Evolutionary conservation across 164 flowering plant genomes (phyloP).

Genomic region (Nymphaea thermarum): DNA sequence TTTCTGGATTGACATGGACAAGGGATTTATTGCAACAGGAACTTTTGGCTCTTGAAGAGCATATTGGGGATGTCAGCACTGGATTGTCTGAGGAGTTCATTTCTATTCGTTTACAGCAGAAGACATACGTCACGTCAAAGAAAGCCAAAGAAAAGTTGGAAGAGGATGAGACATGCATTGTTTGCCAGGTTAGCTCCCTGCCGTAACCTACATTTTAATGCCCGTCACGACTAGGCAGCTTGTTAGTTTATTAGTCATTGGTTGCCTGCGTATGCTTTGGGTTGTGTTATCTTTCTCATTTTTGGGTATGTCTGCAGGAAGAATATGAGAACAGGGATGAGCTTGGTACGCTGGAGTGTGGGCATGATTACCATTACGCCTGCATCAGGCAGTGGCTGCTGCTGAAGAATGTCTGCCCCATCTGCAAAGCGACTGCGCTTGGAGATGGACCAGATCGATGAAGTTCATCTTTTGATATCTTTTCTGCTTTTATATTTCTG

Average conservation of each 20-base stretch:
- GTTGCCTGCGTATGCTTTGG: background rate
- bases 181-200: background rate
- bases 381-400: slow-evolving; percentile 78
- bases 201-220: background rate
- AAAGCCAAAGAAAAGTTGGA: background rate
- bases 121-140: background rate
- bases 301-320: slow-evolving; percentile 19
- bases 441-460: background rate
- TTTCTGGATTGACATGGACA: background rate
- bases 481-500: background rate
- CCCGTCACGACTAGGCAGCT: background rate
- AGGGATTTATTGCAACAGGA: slow-evolving; percentile 28
- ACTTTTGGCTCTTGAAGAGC: slow-evolving; percentile 55
- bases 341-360: slow-evolving; percentile 61
- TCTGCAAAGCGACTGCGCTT: slow-evolving; percentile 73
- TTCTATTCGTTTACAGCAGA: slow-evolving; percentile 34
- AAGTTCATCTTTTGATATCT: background rate
- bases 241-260: background rate
- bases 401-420: slow-evolving; percentile 76
- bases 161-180: background rate
- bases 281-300: too few relatives aligned
- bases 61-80: slow-evolving; percentile 57
- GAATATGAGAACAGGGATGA: slow-evolving; percentile 36
- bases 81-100: slow-evolving; percentile 43
- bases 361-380: slow-evolving; percentile 72